Evolutionary conservation across 2,329 filamentous ascomycete genomes (phyloP).

Genomic region (Lachnellula arida): DNA sequence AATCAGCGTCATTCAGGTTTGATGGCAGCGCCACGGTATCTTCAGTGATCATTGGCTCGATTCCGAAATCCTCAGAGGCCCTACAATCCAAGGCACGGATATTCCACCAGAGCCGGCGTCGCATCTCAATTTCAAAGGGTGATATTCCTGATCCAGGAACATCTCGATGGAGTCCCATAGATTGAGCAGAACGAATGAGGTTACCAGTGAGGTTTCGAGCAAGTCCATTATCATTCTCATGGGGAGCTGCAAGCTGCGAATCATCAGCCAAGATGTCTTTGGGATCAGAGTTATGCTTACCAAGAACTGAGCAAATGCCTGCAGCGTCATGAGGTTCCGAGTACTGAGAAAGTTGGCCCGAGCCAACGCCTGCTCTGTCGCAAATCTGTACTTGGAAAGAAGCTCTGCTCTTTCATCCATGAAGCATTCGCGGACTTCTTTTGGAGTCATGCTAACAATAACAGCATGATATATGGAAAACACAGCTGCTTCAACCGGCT

Average conservation of each 20-base stretch:
- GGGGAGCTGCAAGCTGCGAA: neutral
- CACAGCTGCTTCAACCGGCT: neutral
- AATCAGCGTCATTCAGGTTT: slow-evolving; percentile 11
- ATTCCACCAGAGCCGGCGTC: slow-evolving; percentile 58
- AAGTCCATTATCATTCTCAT: slow-evolving; percentile 38
- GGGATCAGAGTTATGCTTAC: slow-evolving; percentile 43
- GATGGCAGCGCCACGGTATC: slow-evolving; percentile 33
- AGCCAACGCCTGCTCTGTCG: slow-evolving; percentile 52
- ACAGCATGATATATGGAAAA: neutral
- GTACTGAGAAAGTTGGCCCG: slow-evolving; percentile 54
- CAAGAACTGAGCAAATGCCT: slow-evolving; percentile 55
- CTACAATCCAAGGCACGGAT: slow-evolving; percentile 53
- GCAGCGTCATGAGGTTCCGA: slow-evolving; percentile 51
- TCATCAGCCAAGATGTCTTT: slow-evolving; percentile 21
- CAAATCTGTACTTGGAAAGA: slow-evolving; percentile 42
- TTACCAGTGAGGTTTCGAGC: slow-evolving; percentile 43
- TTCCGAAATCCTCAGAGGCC: slow-evolving; percentile 49
- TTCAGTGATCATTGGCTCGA: slow-evolving; percentile 39
- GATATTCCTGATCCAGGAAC: slow-evolving; percentile 45
- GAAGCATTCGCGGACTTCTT: neutral
- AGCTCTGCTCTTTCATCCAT: neutral
- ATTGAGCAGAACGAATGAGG: slow-evolving; percentile 37
- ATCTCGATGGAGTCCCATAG: slow-evolving; percentile 40
- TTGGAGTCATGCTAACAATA: neutral
- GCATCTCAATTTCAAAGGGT: slow-evolving; percentile 56